Base-by-base conservation (phyloP, 2,329 filamentous ascomycete genomes). In the Clarireedia homoeocarpa region DNA sequence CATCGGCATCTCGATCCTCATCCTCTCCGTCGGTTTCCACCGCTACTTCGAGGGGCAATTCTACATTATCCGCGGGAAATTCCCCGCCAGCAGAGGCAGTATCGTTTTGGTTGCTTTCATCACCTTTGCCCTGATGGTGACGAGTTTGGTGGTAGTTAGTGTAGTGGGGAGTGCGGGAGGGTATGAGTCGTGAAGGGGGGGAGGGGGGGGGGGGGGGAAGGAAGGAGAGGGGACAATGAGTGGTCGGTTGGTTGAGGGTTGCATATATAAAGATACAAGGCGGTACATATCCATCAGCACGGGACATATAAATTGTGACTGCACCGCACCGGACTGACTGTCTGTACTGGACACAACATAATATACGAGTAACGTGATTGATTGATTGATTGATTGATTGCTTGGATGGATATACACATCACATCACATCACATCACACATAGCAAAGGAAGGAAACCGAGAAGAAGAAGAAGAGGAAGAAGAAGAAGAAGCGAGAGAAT, bases 21-120 rank as follows among this genome's bases (percentile, higher is more conserved):
- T 90, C 57, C 75, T 94, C 55, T 77, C 88, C 55, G 76, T 92
- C 52, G 89, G 89, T 6, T 91, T 90, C 69, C 84, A 88, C 67
- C 77, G 89, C 52, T 94, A 90, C 70, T 85, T 89, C 64, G 83
- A 89, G 67, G 80, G 81, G 23, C 89, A 94, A 72, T 79, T 88
- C 65, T 94, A 89, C 81, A 81, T 94, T 24, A 85, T 92, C 58
- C 74, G 80, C 60, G 88, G 88, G 64, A 91, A 91, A 70, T 91
- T 91, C 64, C 88, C 88, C 0, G 87, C 88, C 6, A 88, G 85
- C 63, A 77, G 89, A 61, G 88, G 87, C 4, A 89, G 87, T 23
- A 82, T 94, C 46, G 74, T 89, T 48, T 63, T 91, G 39, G 81
- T 92, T 34, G 81, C 84, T 7, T 71, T 81, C 17, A 78, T 91